A percentile compares a stretch with the other conserved stretches of the same genome.
Evolutionary conservation across 1,284 basidiomycete species (phyloP).

Genomic region (Pascua sp.): DNA sequence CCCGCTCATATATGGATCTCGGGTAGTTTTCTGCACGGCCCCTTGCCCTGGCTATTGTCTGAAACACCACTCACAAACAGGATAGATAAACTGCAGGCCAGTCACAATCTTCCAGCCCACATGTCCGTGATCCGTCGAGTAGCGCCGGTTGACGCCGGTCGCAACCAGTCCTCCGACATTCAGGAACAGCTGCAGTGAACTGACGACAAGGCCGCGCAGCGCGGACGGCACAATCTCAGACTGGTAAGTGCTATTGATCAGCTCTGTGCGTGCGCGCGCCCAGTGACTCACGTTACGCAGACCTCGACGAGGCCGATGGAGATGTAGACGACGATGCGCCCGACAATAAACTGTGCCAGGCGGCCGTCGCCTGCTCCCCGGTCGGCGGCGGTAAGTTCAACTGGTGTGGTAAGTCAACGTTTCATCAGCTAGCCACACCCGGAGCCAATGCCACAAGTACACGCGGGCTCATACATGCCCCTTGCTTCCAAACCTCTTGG

Average conservation of each 20-base stretch:
- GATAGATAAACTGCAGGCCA: conserved; percentile 12
- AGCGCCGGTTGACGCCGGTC: conserved; percentile 10
- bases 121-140: conserved; percentile 5
- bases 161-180: conserved; percentile 9
- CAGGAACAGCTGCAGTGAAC: conserved; percentile 9
- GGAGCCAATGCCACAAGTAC: too few relatives aligned
- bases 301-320: conserved; percentile 15
- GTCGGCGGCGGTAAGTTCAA: conserved; percentile 8
- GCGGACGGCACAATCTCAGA: conserved; percentile 13
- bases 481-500: too few relatives aligned
- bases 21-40: too few relatives aligned
- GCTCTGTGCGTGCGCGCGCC: not conserved
- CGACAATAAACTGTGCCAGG: conserved; percentile 15
- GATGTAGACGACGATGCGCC: conserved; percentile 16
- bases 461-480: too few relatives aligned
- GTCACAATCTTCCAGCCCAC: conserved; percentile 3
- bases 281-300: conserved; percentile 3
- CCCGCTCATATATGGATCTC: too few relatives aligned
- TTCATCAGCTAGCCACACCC: too few relatives aligned
- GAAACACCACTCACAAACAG: not conserved
- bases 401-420: not conserved
- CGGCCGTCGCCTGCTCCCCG: not conserved
- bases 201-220: conserved; percentile 9
- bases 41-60: not conserved
- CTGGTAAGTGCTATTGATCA: conserved; percentile 13